These are phyloP conservation scores for Nicotiana sylvestris DNA, from an alignment of 257 asterid genomes.

Conservation along the genomic window DNA sequence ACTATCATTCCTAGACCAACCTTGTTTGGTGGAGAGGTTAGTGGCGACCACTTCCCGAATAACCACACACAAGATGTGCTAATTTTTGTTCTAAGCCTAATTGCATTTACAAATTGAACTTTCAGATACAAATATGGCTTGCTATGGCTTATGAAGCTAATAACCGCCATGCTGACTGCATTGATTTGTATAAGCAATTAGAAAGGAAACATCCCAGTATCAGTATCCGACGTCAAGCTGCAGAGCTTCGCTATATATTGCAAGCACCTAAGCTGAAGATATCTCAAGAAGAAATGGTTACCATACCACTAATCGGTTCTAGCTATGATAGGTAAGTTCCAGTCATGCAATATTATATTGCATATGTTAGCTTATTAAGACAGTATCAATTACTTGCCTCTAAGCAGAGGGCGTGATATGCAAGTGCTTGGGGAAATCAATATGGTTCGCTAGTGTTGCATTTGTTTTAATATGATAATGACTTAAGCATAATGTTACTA, in stretches of 20 bases:
- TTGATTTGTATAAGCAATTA: slow-evolving; percentile 67
- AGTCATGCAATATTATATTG: not conserved
- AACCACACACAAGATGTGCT: not conserved
- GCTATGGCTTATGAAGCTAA: slow-evolving; percentile 99
- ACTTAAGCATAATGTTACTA: not conserved
- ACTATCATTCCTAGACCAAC: slow-evolving; percentile 91
- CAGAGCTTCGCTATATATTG: slow-evolving; percentile 79
- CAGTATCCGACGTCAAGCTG: slow-evolving; percentile 88
- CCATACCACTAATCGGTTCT: slow-evolving; percentile 92
- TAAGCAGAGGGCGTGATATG: not conserved
- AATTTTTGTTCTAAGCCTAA: not conserved
- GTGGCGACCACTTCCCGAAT: slow-evolving; percentile 18
- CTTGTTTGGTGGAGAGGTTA: slow-evolving; percentile 94
- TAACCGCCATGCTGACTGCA: slow-evolving; percentile 90
- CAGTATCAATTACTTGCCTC: not conserved
- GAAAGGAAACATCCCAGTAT: slow-evolving; percentile 77
- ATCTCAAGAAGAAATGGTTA: slow-evolving; percentile 97
- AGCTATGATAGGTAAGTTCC: slow-evolving; percentile 79
- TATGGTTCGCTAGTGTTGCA: not conserved
- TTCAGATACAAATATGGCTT: slow-evolving; percentile 97
- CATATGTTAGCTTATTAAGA: not conserved
- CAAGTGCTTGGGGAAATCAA: not conserved
- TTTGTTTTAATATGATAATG: not conserved
- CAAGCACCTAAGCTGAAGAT: slow-evolving; percentile 98
- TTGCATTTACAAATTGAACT: not conserved